Base-by-base conservation (phyloP, 1,284 basidiomycete species). In the Moniliophthora roreri region DNA sequence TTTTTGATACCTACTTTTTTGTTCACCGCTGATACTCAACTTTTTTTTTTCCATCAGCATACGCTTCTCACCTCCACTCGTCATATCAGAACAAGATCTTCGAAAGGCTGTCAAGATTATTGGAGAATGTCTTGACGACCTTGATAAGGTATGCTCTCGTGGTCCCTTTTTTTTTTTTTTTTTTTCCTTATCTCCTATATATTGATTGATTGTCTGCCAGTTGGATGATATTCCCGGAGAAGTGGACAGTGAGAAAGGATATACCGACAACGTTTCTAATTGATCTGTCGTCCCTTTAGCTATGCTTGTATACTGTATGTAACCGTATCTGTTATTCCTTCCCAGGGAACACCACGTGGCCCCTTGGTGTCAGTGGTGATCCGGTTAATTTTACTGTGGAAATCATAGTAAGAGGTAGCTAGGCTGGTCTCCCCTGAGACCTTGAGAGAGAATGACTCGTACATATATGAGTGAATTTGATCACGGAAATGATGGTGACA, bases 31-130 rank as follows among this genome's bases (percentile, higher is more conserved):
- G 41, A 52, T 23, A 36, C 28, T 32, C 28, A 32, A 6, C 28
- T 32, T 6, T 11, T 32, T 18, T 40, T 50, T 4, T n/a, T 24
- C 10, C n/a, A n/a, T 9, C 60, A 95, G 92, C 50, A 93, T 99
- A 61, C 91, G 96, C 32, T 95, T 99, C 64, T 93, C 96, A 1
- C 96, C 96, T 2, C 96, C 96, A 1, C 74, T 99, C 41, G 93
- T 98, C 53, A 98, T 99, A 58, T 78, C 82, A 18, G 92, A 98
- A 65, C 85, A 83, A 37, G 93, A 98, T 58, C 67, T 98, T 52
- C 74, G 79, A 67, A 85, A 82, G 69, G 89, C 87, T 15, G 78
- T 98, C 13, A 70, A 74, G 52, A 85, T 93, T 54, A 95, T 99
- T 64, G 82, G 80, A 40, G 79, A 91, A 62, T 87, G 85, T 37